Evolutionary conservation across 108 stramenopile genomes (phyloP).

Genomic region (Cyclostephanos tholiformis): DNA sequence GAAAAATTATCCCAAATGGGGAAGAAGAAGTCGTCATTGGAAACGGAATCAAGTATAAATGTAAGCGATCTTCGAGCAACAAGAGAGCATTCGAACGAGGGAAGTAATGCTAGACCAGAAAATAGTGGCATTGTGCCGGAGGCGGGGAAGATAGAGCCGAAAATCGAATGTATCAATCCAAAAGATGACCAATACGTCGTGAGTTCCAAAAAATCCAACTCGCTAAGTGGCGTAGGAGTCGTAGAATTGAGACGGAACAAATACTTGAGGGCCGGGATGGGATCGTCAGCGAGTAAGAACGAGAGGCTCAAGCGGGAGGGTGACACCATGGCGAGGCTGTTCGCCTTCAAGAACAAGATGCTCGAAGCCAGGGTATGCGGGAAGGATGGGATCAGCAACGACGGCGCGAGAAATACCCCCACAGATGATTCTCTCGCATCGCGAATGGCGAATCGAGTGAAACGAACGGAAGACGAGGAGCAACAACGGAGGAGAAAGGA

Average conservation of each 20-base stretch:
- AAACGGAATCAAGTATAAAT: background rate
- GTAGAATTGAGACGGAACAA: constrained; percentile 76
- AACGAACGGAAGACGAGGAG: constrained; percentile 30
- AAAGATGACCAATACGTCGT: constrained; percentile 3
- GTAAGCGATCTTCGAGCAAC: constrained; percentile 1
- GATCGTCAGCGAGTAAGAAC: constrained; percentile 38
- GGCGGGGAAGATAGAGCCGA: background rate
- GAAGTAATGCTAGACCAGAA: background rate
- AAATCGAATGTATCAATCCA: background rate
- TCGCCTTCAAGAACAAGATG: constrained; percentile 71
- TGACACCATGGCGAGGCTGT: constrained; percentile 69
- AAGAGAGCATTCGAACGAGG: constrained; percentile 10
- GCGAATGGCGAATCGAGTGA: constrained; percentile 57
- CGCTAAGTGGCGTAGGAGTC: constrained; percentile 37
- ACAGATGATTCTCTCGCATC: constrained; percentile 60
- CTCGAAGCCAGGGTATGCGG: constrained; percentile 27
- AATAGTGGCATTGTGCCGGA: too few species aligned
- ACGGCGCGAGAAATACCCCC: background rate
- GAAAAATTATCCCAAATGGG: background rate
- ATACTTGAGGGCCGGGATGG: constrained; percentile 50
- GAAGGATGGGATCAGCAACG: constrained; percentile 4
- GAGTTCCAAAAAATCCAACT: constrained; percentile 9
- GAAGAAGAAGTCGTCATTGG: background rate
- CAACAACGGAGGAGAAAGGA: constrained; percentile 20
- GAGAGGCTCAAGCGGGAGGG: constrained; percentile 58